phyloP scores from a whole-genome alignment of 805 yeast species.

The Diddensiella caesifluorescens region DNA sequence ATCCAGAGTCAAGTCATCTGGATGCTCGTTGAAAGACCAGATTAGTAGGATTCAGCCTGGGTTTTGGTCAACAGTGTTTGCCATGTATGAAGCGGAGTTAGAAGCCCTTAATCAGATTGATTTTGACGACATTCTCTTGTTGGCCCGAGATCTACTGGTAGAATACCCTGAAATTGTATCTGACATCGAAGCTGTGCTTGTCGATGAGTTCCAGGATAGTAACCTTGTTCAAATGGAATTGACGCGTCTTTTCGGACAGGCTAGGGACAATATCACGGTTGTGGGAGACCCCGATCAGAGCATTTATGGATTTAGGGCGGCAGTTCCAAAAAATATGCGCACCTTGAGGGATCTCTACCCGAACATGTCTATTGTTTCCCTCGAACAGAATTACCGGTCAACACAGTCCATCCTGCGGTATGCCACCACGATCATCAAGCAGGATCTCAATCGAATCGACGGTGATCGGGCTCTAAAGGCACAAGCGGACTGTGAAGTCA shows the following conservation, averaged over 20 bases:
- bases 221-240: slow-evolving; percentile 69
- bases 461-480: slow-evolving; percentile 10
- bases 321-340: slow-evolving; percentile 61
- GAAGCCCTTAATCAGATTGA: slow-evolving; percentile 46
- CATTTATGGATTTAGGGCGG: slow-evolving; percentile 83
- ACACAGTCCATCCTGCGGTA: slow-evolving; percentile 57
- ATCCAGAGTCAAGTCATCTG: background rate
- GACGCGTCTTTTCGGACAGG: slow-evolving; percentile 46
- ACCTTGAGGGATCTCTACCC: slow-evolving; percentile 44
- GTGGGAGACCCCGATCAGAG: slow-evolving; percentile 98
- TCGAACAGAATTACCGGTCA: slow-evolving; percentile 77
- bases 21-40: too few species aligned
- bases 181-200: slow-evolving; percentile 62
- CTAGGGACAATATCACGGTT: slow-evolving; percentile 49
- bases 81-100: slow-evolving; percentile 53
- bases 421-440: slow-evolving; percentile 61
- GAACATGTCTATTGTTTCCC: slow-evolving; percentile 33
- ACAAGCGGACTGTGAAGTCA: slow-evolving; percentile 4
- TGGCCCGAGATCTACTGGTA: slow-evolving; percentile 46
- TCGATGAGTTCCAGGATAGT: slow-evolving; percentile 96
- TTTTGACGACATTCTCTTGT: slow-evolving; percentile 75
- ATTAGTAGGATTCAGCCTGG: too few species aligned
- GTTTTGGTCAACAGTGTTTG: too few species aligned
- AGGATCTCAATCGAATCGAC: slow-evolving; percentile 38
- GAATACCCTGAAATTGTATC: slow-evolving; percentile 42